Conservation (phyloP, 2,329 filamentous ascomycete genomes). For the Fonsecaea erecta region DNA sequence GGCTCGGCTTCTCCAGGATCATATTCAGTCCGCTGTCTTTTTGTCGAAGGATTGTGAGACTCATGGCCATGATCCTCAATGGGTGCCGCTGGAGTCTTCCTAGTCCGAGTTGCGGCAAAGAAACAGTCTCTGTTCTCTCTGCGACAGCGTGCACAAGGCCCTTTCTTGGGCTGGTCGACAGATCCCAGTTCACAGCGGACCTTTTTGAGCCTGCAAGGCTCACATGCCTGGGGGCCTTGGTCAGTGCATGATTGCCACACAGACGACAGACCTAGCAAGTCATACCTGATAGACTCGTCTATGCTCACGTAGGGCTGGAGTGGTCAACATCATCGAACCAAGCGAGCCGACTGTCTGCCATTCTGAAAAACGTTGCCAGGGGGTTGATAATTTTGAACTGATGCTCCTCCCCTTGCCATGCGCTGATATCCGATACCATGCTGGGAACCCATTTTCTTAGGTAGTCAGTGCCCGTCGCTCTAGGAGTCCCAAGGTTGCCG, state of each 20-base stretch:
- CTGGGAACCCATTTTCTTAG: background rate
- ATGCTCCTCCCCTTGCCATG: background rate
- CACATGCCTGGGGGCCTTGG: slow-evolving; percentile 1
- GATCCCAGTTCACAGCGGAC: slow-evolving; percentile 7
- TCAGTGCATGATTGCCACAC: background rate
- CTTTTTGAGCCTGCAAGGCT: slow-evolving; percentile 1
- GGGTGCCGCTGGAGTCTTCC: background rate
- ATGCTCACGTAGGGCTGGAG: slow-evolving; percentile 10
- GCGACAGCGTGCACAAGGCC: slow-evolving; percentile 8
- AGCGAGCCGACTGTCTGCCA: background rate
- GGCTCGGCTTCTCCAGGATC: background rate
- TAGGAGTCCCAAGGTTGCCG: background rate
- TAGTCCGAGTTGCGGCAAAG: slow-evolving; percentile 4
- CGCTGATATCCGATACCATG: slow-evolving; percentile 2
- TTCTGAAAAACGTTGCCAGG: background rate
- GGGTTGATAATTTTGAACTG: slow-evolving; percentile 1
- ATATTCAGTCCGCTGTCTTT: slow-evolving; percentile 4
- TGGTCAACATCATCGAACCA: slow-evolving; percentile 3
- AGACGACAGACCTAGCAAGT: slow-evolving; percentile 1
- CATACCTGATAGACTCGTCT: slow-evolving; percentile 8
- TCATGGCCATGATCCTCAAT: background rate
- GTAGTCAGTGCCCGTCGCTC: background rate
- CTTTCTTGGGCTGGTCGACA: slow-evolving; percentile 3
- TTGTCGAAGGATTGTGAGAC: background rate
- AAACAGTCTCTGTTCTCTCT: slow-evolving; percentile 6